phyloP scores from a whole-genome alignment of 1,139 yeast genomes.

The Hanseniaspora uvarum region DNA sequence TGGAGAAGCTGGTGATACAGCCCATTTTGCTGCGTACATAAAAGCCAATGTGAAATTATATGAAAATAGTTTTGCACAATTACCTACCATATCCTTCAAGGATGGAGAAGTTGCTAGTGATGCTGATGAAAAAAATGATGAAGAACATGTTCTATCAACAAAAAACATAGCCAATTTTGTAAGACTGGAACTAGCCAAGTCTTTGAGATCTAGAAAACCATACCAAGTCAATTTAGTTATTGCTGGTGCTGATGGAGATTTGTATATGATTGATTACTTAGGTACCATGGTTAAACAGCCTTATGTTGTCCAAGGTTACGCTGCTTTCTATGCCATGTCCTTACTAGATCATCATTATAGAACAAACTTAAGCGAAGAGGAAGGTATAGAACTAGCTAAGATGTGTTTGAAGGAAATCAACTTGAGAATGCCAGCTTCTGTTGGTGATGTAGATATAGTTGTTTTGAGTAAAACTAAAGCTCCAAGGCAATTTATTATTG shows the following conservation, averaged over 20 bases:
- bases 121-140: background rate
- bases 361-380: constrained; percentile 63
- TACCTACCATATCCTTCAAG: constrained; percentile 16
- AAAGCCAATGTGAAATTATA: constrained; percentile 87
- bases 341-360: constrained; percentile 83
- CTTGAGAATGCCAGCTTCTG: constrained; percentile 70
- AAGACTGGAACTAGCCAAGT: constrained; percentile 77
- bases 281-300: constrained; percentile 89
- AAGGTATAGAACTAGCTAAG: constrained; percentile 66
- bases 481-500: constrained; percentile 1
- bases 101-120: background rate
- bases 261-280: constrained; percentile 86
- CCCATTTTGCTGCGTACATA: constrained; percentile 88
- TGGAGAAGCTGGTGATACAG: constrained; percentile 96
- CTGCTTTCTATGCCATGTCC: constrained; percentile 86
- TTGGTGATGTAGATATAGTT: constrained; percentile 16
- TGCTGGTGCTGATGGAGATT: constrained; percentile 71
- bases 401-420: constrained; percentile 69
- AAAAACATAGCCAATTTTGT: constrained; percentile 80
- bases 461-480: constrained; percentile 1
- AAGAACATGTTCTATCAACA: constrained; percentile 43
- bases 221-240: constrained; percentile 83
- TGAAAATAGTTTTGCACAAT: constrained; percentile 64
- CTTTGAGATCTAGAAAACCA: constrained; percentile 84
- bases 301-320: constrained; percentile 95